These are phyloP conservation scores for Lichtheimia ramosa DNA, from an alignment of 371 early-diverging fungal species.

Conservation along the genomic window DNA sequence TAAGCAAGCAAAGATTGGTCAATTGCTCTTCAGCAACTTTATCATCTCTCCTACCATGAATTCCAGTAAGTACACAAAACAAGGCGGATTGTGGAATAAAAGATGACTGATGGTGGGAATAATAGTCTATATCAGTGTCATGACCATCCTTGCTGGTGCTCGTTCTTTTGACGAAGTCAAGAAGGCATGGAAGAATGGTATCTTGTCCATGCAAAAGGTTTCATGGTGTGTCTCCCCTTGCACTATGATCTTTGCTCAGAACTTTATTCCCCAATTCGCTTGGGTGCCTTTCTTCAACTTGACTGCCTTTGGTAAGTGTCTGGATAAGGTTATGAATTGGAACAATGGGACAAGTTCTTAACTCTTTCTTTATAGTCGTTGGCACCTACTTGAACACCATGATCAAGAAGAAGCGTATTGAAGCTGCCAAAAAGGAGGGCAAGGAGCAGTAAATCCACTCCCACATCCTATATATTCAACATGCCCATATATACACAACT, in stretches of 20 bases:
- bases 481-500: too few relatives aligned
- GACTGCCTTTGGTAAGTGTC: slow-evolving; percentile 64
- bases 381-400: slow-evolving; percentile 82
- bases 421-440: slow-evolving; percentile 21
- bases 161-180: slow-evolving; percentile 52
- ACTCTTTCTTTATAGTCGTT: slow-evolving; percentile 43
- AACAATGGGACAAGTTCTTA: background rate
- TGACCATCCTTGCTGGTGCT: slow-evolving; percentile 80
- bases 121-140: slow-evolving; percentile 77
- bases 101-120: slow-evolving; percentile 1
- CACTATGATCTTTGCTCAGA: slow-evolving; percentile 76
- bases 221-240: slow-evolving; percentile 82
- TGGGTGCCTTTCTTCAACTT: slow-evolving; percentile 94
- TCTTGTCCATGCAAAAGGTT: slow-evolving; percentile 78
- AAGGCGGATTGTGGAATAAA: background rate
- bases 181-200: slow-evolving; percentile 55
- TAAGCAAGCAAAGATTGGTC: slow-evolving; percentile 57
- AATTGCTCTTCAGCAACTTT: slow-evolving; percentile 69
- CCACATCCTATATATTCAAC: too few relatives aligned
- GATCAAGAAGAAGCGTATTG: slow-evolving; percentile 65
- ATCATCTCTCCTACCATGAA: slow-evolving; percentile 82
- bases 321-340: background rate
- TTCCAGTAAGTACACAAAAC: slow-evolving; percentile 53
- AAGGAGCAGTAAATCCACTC: slow-evolving; percentile 30
- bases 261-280: slow-evolving; percentile 68